Evolutionary conservation across 768 basidiomycete genomes (phyloP).

Genomic region (Rhodocollybia butyracea): DNA sequence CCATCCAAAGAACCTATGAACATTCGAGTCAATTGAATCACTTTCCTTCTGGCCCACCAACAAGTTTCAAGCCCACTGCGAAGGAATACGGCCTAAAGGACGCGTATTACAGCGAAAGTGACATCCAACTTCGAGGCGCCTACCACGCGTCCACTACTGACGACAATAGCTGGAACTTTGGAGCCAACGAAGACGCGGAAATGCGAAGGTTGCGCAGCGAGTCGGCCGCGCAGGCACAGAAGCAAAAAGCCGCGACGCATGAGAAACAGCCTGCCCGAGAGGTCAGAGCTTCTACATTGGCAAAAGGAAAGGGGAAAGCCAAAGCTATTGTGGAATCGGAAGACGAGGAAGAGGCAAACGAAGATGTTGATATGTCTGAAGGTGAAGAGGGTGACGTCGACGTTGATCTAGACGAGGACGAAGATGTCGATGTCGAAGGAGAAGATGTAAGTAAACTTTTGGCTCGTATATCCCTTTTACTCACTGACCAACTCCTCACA

Average conservation of each 20-base stretch:
- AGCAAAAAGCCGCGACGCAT: not conserved
- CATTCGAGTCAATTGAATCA: conserved; percentile 2
- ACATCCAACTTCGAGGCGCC: not conserved
- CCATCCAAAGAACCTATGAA: conserved; percentile 1
- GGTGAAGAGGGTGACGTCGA: conserved; percentile 1
- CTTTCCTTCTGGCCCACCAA: not conserved
- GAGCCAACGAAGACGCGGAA: not conserved
- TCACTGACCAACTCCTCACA: not conserved
- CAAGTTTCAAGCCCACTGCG: not conserved
- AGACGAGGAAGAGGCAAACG: conserved; percentile 1
- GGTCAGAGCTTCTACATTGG: not conserved
- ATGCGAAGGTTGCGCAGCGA: conserved; percentile 7
- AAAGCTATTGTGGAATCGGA: not conserved
- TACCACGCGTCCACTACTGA: not conserved
- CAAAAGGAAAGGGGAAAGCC: not conserved
- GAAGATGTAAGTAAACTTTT: not conserved
- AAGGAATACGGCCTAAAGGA: not conserved
- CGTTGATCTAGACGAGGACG: conserved; percentile 1
- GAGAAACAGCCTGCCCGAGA: not conserved
- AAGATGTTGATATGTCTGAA: not conserved
- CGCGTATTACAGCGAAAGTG: not conserved
- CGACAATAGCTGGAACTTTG: conserved; percentile 3
- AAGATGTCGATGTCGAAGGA: not conserved
- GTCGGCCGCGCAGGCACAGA: not conserved
- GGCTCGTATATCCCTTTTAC: not conserved